Evolutionary conservation across 306 rosid genomes (phyloP).

Genomic region (Fragaria vesca): DNA sequence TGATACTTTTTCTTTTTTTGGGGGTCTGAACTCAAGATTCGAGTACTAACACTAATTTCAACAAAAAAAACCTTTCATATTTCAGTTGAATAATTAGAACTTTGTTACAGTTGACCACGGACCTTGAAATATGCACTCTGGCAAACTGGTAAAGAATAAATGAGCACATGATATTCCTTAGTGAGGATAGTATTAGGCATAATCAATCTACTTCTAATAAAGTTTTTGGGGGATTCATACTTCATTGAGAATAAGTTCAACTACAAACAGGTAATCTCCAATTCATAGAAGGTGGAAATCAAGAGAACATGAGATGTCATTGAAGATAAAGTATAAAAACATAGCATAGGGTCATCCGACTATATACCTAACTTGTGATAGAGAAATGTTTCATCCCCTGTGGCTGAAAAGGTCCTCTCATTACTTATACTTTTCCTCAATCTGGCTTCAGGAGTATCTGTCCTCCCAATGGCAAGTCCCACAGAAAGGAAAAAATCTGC

Average conservation of each 20-base stretch:
- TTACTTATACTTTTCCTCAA: constrained; percentile 85
- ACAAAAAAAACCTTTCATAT: background rate
- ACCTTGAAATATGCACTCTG: background rate
- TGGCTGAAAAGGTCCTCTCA: constrained; percentile 89
- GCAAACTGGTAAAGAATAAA: background rate
- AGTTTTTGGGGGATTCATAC: background rate
- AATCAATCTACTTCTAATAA: background rate
- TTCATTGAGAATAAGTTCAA: background rate
- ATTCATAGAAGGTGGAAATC: background rate
- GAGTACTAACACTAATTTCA: background rate
- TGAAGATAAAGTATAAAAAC: background rate
- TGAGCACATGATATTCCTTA: background rate
- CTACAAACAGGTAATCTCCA: background rate
- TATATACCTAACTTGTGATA: constrained; percentile 56
- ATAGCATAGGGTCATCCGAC: constrained; percentile 21
- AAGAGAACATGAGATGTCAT: background rate
- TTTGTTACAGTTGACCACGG: background rate
- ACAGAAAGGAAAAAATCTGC: constrained; percentile 88
- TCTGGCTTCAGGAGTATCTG: constrained; percentile 62
- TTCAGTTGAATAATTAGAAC: background rate
- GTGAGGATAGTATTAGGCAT: background rate
- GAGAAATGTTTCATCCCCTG: constrained; percentile 55
- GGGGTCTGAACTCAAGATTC: background rate
- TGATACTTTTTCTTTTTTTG: background rate
- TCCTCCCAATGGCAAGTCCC: constrained; percentile 86